Conservation (phyloP, 116 monocot species). For the Phalaenopsis hybrid region DNA sequence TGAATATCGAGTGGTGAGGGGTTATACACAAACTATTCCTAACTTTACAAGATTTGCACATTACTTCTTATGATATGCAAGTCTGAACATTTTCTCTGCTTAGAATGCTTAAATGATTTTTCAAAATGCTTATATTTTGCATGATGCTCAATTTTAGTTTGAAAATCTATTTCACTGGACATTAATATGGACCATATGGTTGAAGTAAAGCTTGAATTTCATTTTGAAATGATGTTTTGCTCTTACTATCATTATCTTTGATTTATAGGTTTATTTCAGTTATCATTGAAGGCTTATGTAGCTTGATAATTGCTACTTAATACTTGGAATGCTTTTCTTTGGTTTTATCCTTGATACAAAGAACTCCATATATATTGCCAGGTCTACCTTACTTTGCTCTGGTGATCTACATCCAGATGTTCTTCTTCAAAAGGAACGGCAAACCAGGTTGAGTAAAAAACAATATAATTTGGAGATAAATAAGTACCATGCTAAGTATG, state of each 20-base stretch:
- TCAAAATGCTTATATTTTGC: too few relatives aligned
- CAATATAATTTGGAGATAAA: slow-evolving; percentile 43
- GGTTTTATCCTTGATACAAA: too few relatives aligned
- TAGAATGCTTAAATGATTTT: too few relatives aligned
- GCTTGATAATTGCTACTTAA: background rate
- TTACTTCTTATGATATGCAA: too few relatives aligned
- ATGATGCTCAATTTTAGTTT: too few relatives aligned
- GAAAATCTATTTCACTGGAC: too few relatives aligned
- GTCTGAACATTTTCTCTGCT: too few relatives aligned
- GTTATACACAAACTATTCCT: too few relatives aligned
- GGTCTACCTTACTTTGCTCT: slow-evolving; percentile 68
- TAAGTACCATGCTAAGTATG: slow-evolving; percentile 57
- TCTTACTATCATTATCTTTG: background rate
- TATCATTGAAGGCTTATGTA: background rate
- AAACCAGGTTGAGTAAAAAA: slow-evolving; percentile 31
- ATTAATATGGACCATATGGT: too few relatives aligned
- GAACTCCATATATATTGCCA: slow-evolving; percentile 16
- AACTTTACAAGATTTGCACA: too few relatives aligned
- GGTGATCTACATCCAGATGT: slow-evolving; percentile 69
- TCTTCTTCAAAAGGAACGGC: slow-evolving; percentile 30
- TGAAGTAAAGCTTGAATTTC: too few relatives aligned
- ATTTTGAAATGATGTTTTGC: too few relatives aligned
- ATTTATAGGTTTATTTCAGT: background rate
- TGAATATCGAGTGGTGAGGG: background rate
- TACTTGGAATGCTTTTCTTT: background rate